These are phyloP conservation scores for Delonix regia DNA, from an alignment of 306 rosid genomes.

Conservation along the genomic window DNA sequence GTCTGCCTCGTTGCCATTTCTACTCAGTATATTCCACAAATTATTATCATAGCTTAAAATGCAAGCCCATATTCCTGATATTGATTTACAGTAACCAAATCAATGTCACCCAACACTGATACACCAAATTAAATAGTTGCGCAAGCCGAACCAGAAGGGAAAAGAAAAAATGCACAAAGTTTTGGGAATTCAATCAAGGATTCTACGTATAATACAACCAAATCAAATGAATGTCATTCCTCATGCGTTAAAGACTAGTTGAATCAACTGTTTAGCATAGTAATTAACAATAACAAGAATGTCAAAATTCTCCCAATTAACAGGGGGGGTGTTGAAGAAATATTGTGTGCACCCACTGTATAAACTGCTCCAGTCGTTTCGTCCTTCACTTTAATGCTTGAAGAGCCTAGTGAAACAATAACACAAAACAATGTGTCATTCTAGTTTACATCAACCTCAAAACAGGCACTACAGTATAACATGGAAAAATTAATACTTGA, in stretches of 20 bases:
- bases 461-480: too few relatives aligned
- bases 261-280: slow-evolving; percentile 42
- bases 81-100: slow-evolving; percentile 14
- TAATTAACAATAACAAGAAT: slow-evolving; percentile 51
- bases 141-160: not conserved
- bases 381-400: slow-evolving; percentile 84
- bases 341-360: slow-evolving; percentile 68
- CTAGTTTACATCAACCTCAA: slow-evolving; percentile 6
- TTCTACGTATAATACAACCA: slow-evolving; percentile 49
- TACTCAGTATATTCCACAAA: slow-evolving; percentile 15
- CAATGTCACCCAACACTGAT: not conserved
- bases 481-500: too few relatives aligned
- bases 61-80: slow-evolving; percentile 4
- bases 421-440: slow-evolving; percentile 30
- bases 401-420: slow-evolving; percentile 54
- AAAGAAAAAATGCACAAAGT: not conserved
- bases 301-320: slow-evolving; percentile 51
- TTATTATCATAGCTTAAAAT: slow-evolving; percentile 22
- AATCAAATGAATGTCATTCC: slow-evolving; percentile 42
- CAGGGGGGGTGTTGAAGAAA: slow-evolving; percentile 56
- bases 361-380: slow-evolving; percentile 58
- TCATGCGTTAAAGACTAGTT: slow-evolving; percentile 28
- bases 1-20: slow-evolving; percentile 15
- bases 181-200: slow-evolving; percentile 19
- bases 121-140: not conserved